These are phyloP conservation scores for Penicillium sp. DNA, from an alignment of 2,329 filamentous ascomycete genomes.

Conservation along the genomic window DNA sequence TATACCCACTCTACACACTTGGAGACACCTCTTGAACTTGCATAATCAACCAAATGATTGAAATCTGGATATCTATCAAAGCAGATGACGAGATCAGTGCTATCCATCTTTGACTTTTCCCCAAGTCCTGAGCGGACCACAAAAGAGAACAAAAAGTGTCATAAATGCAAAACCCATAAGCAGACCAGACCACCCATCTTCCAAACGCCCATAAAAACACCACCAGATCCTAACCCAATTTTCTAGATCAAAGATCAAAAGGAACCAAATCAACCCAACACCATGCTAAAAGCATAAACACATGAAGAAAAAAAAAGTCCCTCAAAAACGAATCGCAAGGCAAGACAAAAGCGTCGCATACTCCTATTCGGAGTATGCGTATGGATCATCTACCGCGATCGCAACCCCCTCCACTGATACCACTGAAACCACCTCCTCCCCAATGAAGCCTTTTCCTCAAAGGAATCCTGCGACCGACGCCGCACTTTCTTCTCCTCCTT, in stretches of 20 bases:
- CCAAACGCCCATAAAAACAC: background rate
- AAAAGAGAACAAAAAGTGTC: background rate
- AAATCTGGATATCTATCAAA: background rate
- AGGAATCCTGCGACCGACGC: constrained; percentile 24
- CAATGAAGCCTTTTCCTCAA: constrained; percentile 29
- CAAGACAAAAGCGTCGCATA: too few species aligned
- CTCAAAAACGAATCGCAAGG: too few species aligned
- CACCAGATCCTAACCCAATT: background rate
- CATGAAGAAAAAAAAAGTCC: background rate
- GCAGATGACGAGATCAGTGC: background rate
- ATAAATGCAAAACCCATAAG: background rate
- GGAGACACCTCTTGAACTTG: background rate
- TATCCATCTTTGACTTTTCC: background rate
- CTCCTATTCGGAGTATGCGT: too few species aligned
- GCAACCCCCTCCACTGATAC: constrained; percentile 33
- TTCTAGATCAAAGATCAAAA: background rate
- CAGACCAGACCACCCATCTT: background rate
- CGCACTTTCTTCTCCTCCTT: constrained; percentile 25
- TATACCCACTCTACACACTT: background rate
- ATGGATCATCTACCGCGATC: constrained; percentile 20
- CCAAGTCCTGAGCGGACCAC: background rate
- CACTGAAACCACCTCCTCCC: constrained; percentile 29
- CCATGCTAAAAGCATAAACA: constrained; percentile 17
- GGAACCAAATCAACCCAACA: constrained; percentile 10
- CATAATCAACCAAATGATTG: background rate